A percentile compares a stretch with the other conserved stretches of the same genome.
These are phyloP conservation scores for Aureobasidium sp. DNA, from an alignment of 2,329 filamentous ascomycete species.

Conservation along the genomic window DNA sequence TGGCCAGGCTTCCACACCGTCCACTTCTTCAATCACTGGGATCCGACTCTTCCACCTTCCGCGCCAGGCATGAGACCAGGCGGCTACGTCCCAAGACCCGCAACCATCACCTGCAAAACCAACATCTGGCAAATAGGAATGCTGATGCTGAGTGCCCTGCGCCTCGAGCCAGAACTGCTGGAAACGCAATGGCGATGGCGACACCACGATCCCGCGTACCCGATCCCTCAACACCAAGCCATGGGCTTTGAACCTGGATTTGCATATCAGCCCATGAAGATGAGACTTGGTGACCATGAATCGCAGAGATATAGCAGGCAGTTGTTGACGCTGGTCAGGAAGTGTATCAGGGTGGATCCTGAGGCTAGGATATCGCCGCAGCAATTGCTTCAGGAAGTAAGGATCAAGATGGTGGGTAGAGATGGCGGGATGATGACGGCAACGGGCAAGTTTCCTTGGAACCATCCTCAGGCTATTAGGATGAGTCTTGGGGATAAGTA, in stretches of 20 bases:
- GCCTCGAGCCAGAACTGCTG: neutral
- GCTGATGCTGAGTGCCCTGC: neutral
- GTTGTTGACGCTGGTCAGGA: neutral
- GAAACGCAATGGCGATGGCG: neutral
- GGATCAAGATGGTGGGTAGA: neutral
- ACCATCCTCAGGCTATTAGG: neutral
- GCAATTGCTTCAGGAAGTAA: neutral
- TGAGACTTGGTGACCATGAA: neutral
- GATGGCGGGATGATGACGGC: neutral
- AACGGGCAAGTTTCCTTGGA: neutral
- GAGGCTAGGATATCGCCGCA: neutral
- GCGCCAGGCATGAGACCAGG: neutral
- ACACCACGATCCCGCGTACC: neutral
- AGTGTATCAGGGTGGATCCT: neutral
- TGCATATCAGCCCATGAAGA: neutral
- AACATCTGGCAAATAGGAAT: conserved; percentile 4
- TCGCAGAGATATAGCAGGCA: neutral
- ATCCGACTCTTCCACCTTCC: neutral
- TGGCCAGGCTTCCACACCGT: neutral
- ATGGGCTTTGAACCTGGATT: neutral
- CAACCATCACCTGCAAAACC: neutral
- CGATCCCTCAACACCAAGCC: neutral
- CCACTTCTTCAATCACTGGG: neutral
- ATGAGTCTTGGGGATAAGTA: neutral
- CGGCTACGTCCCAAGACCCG: neutral